Evolutionary conservation across 495 filamentous ascomycete genomes (phyloP), one percentile per base, ranked within the genome.

Genomic region (Niebla homalea): DNA sequence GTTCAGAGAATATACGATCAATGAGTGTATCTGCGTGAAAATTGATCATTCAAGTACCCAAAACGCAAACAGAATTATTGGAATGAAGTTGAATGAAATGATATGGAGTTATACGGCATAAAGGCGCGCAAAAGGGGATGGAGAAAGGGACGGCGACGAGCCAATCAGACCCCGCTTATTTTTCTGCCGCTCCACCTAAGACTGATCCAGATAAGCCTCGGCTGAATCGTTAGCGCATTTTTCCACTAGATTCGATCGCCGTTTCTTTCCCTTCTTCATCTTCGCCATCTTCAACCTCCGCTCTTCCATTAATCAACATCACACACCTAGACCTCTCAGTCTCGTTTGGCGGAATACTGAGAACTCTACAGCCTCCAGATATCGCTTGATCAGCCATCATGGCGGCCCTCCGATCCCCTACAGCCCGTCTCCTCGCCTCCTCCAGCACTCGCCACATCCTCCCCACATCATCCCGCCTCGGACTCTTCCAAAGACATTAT

Each of bases 361-460:
- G 5, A 15, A 41, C 15, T 8, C 1, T 41, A 32, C 29, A 12
- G 4, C 7, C 29, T 41, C 10, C 5, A 41, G 5, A 19, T 15
- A 6, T 15, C 39, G 21, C 5, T n/a, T 12, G 32, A n/a, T 10
- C 44, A 32, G 44, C 58, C 64, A 72, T 64, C 70, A 90, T 90
- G 85, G 79, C 85, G 64, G 74, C 83, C 73, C 80, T 89, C 69
- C 84, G 84, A 73, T 77, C 77, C 54, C 75, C 79, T 52, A 66
- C 71, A 43, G 72, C 79, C 61, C 79, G 78, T 62, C 67, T 85
- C 46, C 66, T 87, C 63, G 71, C 74, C 62, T 70, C 74, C 63
- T 70, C 78, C 57, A 65, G 77, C 64, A 68, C 77, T 57, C 65
- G 77, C 64, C 66, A 48, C 45, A 16, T 48, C 45, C 73, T 83